Evolutionary conservation across 75 land plant species (phyloP).

Genomic region (Adiantum capillusveneris): DNA sequence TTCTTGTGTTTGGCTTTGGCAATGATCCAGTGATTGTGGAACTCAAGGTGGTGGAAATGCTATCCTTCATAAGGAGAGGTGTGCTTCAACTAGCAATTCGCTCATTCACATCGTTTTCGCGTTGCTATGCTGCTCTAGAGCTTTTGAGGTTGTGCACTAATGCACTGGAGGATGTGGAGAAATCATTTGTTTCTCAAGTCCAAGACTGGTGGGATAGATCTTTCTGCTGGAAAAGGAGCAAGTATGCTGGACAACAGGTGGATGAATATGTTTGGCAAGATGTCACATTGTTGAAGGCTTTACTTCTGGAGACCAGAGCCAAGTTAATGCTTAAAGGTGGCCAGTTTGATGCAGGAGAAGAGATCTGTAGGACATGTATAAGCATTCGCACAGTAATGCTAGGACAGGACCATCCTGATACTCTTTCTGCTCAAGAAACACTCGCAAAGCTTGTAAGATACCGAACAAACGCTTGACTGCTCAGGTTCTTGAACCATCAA

Average conservation of each 20-base stretch:
- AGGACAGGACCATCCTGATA: conserved; percentile 71
- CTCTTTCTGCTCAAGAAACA: conserved; percentile 61
- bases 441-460: conserved; percentile 18
- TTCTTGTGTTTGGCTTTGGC: conserved; percentile 66
- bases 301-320: conserved; percentile 67
- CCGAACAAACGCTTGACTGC: no score
- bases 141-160: conserved; percentile 61
- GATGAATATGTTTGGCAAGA: conserved; percentile 91
- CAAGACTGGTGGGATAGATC: conserved; percentile 65
- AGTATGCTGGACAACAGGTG: conserved; percentile 19
- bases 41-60: conserved; percentile 54
- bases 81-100: conserved; percentile 63
- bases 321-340: conserved; percentile 82
- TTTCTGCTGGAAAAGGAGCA: conserved; percentile 35
- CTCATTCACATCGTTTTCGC: conserved; percentile 56
- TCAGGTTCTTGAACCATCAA: no score
- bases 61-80: conserved; percentile 49
- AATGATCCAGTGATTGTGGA: conserved; percentile 51
- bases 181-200: conserved; percentile 60
- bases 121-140: conserved; percentile 66
- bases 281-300: conserved; percentile 62
- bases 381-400: conserved; percentile 70
- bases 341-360: conserved; percentile 66
- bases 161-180: conserved; percentile 60
- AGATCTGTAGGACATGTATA: conserved; percentile 61